Conservation (phyloP, 345 rosid species). For the Gossypioides kirkii region DNA sequence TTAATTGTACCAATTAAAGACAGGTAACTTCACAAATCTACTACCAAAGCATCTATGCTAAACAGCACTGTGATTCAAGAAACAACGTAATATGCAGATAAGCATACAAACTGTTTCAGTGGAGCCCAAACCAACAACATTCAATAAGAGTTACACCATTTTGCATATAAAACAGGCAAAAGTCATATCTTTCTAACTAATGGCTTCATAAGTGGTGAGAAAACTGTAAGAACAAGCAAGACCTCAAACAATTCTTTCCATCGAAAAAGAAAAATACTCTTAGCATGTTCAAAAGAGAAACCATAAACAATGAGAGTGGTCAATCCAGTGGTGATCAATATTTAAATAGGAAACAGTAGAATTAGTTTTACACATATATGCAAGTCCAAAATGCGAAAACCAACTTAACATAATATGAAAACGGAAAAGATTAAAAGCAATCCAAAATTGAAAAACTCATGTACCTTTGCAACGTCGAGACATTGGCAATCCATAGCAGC, state of each 20-base stretch:
- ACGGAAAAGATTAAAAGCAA: slow-evolving; percentile 1
- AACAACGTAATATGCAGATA: neutral
- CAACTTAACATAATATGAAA: neutral
- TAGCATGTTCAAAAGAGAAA: neutral
- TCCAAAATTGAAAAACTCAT: neutral
- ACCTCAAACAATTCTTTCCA: neutral
- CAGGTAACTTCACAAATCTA: neutral
- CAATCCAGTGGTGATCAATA: neutral
- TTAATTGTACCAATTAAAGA: slow-evolving; percentile 4
- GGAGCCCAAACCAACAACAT: neutral
- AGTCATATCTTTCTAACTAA: slow-evolving; percentile 7
- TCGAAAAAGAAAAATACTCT: neutral
- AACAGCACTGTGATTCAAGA: neutral
- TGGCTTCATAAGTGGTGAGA: neutral
- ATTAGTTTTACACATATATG: neutral
- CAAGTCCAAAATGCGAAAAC: neutral
- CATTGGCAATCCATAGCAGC: slow-evolving; percentile 97
- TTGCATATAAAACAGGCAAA: neutral
- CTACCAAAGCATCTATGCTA: neutral
- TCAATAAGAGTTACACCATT: neutral
- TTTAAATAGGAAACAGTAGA: neutral
- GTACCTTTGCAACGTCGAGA: slow-evolving; percentile 79
- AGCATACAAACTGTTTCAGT: neutral
- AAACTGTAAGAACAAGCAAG: neutral
- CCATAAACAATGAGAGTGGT: neutral